A percentile compares a stretch with the other conserved stretches of the same genome.
phyloP scores from a whole-genome alignment of 1,284 basidiomycete species.

The Cryptococcus floricola region DNA sequence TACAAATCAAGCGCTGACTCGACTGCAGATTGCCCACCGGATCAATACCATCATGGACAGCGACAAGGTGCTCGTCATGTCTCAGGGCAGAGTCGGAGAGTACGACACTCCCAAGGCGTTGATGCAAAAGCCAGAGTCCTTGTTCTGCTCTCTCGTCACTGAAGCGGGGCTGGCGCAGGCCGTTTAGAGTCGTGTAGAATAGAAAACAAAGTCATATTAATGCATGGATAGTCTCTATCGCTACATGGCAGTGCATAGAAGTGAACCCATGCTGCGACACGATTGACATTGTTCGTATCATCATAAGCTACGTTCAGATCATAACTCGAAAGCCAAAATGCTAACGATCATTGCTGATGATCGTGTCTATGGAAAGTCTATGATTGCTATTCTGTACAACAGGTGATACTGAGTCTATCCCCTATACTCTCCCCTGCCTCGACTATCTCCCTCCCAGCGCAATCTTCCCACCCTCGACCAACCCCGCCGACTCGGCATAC shows the following conservation, averaged over 20 bases:
- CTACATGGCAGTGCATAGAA: too few relatives aligned
- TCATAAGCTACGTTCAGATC: too few relatives aligned
- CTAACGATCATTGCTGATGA: too few relatives aligned
- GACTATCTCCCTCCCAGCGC: background rate
- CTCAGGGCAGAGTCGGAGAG: slow-evolving; percentile 68
- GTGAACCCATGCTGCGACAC: too few relatives aligned
- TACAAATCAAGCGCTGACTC: background rate
- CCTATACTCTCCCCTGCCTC: background rate
- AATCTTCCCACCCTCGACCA: slow-evolving; percentile 7
- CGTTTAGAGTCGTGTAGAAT: background rate
- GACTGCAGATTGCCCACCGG: slow-evolving; percentile 60
- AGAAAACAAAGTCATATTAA: too few relatives aligned
- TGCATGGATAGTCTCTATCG: too few relatives aligned
- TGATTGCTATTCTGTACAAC: background rate
- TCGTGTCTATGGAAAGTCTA: background rate
- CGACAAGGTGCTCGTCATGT: slow-evolving; percentile 77
- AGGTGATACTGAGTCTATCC: background rate
- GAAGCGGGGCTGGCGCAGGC: slow-evolving; percentile 26
- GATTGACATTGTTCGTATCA: too few relatives aligned
- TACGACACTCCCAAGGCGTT: slow-evolving; percentile 67
- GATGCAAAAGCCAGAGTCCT: slow-evolving; percentile 48
- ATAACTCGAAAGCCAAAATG: too few relatives aligned
- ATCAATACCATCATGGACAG: slow-evolving; percentile 88
- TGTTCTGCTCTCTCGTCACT: slow-evolving; percentile 26
- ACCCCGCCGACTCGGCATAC: slow-evolving; percentile 8